phyloP scores from a whole-genome alignment of 345 rosid species.

The Eucalyptus urophylla region DNA sequence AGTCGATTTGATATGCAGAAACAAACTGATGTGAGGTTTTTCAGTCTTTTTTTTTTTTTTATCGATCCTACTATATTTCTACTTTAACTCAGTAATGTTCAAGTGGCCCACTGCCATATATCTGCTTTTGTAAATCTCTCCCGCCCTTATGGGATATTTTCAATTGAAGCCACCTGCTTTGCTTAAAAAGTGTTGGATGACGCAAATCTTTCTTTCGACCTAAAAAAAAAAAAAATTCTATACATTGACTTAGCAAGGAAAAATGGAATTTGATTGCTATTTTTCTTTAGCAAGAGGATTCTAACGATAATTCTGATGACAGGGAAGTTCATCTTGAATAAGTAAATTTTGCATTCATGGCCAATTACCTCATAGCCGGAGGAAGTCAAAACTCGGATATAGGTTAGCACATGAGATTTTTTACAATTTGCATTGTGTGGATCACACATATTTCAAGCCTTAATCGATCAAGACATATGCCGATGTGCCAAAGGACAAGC shows the following conservation, averaged over 20 bases:
- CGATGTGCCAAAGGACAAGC: too few species aligned
- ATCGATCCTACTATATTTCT: accelerated
- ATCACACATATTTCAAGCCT: too few species aligned
- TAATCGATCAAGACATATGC: too few species aligned
- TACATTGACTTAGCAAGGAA: not conserved
- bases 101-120: not conserved
- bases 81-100: not conserved
- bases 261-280: not conserved
- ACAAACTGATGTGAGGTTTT: not conserved
- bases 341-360: too few species aligned
- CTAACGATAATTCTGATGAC: not conserved
- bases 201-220: not conserved
- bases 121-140: not conserved
- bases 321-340: not conserved
- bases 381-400: too few species aligned
- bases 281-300: not conserved
- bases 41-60: too few species aligned
- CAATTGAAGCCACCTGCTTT: not conserved
- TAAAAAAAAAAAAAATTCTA: accelerated
- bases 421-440: too few species aligned
- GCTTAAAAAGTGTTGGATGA: not conserved
- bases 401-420: too few species aligned
- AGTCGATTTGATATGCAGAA: accelerated
- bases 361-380: accelerated
- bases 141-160: accelerated